These are phyloP conservation scores for Globisporangium cystogenes DNA, from an alignment of 352 stramenopile genomes.

Conservation along the genomic window DNA sequence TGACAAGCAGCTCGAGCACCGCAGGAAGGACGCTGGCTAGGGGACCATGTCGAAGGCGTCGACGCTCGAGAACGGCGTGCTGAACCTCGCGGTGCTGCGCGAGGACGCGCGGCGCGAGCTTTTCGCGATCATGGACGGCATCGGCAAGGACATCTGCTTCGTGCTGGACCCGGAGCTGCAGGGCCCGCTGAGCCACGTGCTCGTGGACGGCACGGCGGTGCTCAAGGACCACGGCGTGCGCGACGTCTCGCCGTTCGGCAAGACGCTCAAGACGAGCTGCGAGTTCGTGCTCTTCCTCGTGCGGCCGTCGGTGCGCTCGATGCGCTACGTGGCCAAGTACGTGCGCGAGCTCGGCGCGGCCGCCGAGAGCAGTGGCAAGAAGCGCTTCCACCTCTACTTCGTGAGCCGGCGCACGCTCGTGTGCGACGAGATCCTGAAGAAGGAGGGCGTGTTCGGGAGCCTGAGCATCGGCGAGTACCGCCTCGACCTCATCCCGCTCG, in stretches of 20 bases:
- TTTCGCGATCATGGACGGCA: constrained; percentile 78
- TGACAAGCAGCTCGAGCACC: not conserved
- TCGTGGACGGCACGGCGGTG: constrained; percentile 80
- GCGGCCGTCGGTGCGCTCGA: constrained; percentile 62
- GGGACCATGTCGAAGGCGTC: constrained; percentile 82
- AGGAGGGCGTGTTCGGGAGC: constrained; percentile 83
- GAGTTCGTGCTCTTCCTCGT: constrained; percentile 90
- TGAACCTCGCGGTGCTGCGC: constrained; percentile 83
- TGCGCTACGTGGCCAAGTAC: constrained; percentile 81
- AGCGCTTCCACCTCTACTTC: constrained; percentile 87
- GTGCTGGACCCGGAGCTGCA: constrained; percentile 82
- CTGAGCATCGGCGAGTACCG: constrained; percentile 88
- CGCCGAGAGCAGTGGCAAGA: constrained; percentile 45
- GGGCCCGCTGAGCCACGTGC: constrained; percentile 79
- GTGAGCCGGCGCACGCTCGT: constrained; percentile 88
- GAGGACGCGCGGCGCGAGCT: constrained; percentile 81
- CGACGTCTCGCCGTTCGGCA: constrained; percentile 80
- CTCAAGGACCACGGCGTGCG: constrained; percentile 85
- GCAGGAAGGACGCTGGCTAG: no score
- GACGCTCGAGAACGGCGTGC: constrained; percentile 76
- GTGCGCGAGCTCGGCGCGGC: constrained; percentile 45
- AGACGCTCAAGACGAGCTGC: constrained; percentile 71
- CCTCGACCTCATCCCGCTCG: constrained; percentile 94
- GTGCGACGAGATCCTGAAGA: constrained; percentile 90
- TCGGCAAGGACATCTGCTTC: constrained; percentile 86